A percentile compares a stretch with the other conserved stretches of the same genome.
Evolutionary conservation across 768 basidiomycete genomes (phyloP).

Genomic region (Xerocomellus amylosporus): DNA sequence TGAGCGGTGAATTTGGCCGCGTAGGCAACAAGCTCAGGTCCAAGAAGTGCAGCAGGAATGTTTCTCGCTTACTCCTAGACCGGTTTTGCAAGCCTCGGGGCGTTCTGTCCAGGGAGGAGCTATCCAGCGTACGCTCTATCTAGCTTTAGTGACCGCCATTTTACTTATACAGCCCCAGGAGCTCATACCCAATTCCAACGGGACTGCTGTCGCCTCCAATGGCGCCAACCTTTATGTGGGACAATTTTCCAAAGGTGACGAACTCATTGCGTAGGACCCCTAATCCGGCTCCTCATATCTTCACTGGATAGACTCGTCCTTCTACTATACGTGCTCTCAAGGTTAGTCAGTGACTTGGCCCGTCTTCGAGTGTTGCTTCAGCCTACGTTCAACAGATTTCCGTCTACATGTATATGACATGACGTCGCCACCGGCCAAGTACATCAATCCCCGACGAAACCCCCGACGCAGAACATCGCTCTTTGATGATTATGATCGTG

Average conservation of each 20-base stretch:
- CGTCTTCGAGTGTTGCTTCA: not conserved
- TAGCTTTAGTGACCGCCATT: not conserved
- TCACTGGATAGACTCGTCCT: constrained; percentile 65
- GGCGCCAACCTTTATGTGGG: constrained; percentile 78
- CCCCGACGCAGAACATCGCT: constrained; percentile 14
- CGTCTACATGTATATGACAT: constrained; percentile 86
- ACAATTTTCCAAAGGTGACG: constrained; percentile 71
- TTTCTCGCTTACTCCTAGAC: constrained; percentile 49
- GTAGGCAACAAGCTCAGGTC: constrained; percentile 49
- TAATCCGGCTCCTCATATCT: constrained; percentile 1
- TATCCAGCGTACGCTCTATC: constrained; percentile 46
- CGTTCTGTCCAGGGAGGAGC: constrained; percentile 47
- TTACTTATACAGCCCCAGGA: constrained; percentile 41
- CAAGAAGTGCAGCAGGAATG: constrained; percentile 42
- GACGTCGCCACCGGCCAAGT: constrained; percentile 43
- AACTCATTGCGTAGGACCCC: not conserved
- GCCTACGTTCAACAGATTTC: constrained; percentile 57
- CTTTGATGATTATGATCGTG: constrained; percentile 32
- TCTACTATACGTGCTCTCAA: constrained; percentile 92
- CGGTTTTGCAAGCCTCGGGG: constrained; percentile 37
- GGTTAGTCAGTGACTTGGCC: constrained; percentile 40
- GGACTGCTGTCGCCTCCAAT: constrained; percentile 75
- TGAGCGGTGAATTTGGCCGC: constrained; percentile 78
- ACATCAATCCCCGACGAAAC: constrained; percentile 13
- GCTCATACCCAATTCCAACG: constrained; percentile 74